These are phyloP conservation scores for Boletus sp. DNA, from an alignment of 768 basidiomycete genomes.

Conservation along the genomic window DNA sequence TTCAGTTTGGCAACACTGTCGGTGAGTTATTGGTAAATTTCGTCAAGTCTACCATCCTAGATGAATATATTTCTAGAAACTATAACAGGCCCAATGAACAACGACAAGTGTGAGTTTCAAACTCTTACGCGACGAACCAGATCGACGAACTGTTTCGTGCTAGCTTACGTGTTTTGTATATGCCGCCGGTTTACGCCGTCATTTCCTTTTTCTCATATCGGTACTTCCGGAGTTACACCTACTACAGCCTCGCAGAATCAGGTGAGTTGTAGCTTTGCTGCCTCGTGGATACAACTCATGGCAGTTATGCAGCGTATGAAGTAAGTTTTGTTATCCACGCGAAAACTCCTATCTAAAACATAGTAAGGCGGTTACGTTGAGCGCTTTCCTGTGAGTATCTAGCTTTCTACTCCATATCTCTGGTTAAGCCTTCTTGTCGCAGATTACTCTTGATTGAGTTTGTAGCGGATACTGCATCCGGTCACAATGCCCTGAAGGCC, in stretches of 20 bases:
- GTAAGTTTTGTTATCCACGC: constrained; percentile 34
- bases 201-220: constrained; percentile 86
- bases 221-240: constrained; percentile 75
- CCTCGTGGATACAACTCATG: constrained; percentile 26
- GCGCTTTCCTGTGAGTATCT: constrained; percentile 74
- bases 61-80: constrained; percentile 43
- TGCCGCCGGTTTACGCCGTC: constrained; percentile 79
- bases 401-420: neutral
- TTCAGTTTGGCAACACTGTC: constrained; percentile 58
- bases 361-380: constrained; percentile 74
- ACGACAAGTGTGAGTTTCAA: constrained; percentile 65
- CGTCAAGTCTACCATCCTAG: neutral
- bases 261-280: constrained; percentile 33
- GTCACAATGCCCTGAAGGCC: constrained; percentile 60
- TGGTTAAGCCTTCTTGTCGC: neutral
- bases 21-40: constrained; percentile 40
- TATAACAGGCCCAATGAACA: constrained; percentile 72
- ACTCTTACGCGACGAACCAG: neutral
- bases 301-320: constrained; percentile 55
- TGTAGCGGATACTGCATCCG: constrained; percentile 67
- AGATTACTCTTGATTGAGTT: constrained; percentile 82
- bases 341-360: constrained; percentile 13
- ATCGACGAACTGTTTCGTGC: neutral
- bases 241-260: constrained; percentile 50
- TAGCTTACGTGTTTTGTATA: constrained; percentile 77